Base-by-base conservation (phyloP, 2,329 filamentous ascomycete species). In the Metarhizium humberi region DNA sequence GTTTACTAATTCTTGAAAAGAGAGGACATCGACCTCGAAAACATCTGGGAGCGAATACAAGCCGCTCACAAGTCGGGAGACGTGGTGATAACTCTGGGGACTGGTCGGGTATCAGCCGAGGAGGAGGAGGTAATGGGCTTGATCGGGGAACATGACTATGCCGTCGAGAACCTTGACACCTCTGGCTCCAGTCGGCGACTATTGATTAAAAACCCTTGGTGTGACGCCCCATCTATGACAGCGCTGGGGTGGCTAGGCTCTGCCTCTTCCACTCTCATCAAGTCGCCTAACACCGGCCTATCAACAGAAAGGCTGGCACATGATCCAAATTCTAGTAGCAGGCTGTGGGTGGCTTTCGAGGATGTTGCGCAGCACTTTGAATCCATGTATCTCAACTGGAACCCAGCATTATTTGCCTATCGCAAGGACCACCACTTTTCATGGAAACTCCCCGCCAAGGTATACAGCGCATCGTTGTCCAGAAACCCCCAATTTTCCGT, bases 311-410 rank as follows among this genome's bases (percentile, higher is more conserved):
- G 20, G 14, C 11, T 14, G 11, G 13, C 25, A 30, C 29, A n/a
- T 34, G n/a, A 38, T 4, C 7, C 18, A 14, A 16, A 5, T n/a
- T 46, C 64, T 55, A 68, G 87, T 0, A 90, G 91, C n/a, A 90
- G 87, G 1, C 95, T 96, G 66, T 97, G 94, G 92, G 95, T 97
- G 72, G 84, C 86, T 29, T 83, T 94, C 32, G 88, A 95, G 62
- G 88, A 91, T 60, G 84, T 96, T 4, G 81, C 90, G 40, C 91
- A 96, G 64, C 86, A 96, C 66, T 99, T 96, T 60, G 91, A 97
- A 67, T 95, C 92, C 18, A 82, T 99, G 61, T 99, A 97, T 69
- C 77, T 99, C 54, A 99, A 97, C 71, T 99, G 94, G 94, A 96
- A 96, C 61, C 92, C 94, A 0, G 79, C 81, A 0, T 75, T 96